Percentiles rank a stretch among this genome's conserved stretches.
phyloP scores from a whole-genome alignment of 2,329 filamentous ascomycete species.

The Ascochyta rabiei region DNA sequence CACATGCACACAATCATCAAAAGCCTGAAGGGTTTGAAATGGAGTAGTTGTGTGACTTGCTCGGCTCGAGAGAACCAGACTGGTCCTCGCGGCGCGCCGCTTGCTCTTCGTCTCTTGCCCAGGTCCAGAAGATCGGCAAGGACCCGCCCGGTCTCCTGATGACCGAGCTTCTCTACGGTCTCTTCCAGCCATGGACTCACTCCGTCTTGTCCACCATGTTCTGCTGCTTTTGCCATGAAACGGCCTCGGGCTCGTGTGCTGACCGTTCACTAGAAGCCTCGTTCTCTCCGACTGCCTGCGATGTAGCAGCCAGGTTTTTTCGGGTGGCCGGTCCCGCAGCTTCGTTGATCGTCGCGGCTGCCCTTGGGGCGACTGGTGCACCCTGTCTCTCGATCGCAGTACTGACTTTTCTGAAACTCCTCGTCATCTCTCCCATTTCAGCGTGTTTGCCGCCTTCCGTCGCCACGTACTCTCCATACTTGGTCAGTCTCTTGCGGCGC shows the following conservation, averaged over 20 bases:
- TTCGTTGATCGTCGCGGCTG: too few relatives aligned
- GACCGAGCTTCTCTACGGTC: not conserved
- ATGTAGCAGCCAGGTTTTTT: conserved; percentile 14
- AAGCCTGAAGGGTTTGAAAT: not conserved
- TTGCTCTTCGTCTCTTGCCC: not conserved
- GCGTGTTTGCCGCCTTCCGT: not conserved
- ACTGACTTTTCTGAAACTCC: not conserved
- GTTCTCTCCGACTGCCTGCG: conserved; percentile 22
- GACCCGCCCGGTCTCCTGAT: not conserved
- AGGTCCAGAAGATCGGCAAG: not conserved
- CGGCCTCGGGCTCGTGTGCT: not conserved
- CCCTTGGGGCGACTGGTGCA: too few relatives aligned
- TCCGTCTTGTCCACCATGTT: not conserved
- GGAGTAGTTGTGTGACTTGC: not conserved
- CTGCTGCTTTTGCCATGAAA: not conserved
- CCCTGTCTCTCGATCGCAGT: too few relatives aligned
- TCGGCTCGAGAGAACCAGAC: not conserved
- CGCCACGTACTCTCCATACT: conserved; percentile 18
- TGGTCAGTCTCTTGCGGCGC: conserved; percentile 21
- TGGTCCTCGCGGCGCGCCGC: not conserved
- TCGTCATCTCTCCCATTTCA: not conserved
- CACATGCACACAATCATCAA: not conserved
- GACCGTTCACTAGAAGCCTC: not conserved
- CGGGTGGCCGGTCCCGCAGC: too few relatives aligned
- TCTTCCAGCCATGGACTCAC: conserved; percentile 2